These are phyloP conservation scores for Solanum virginianum DNA, from an alignment of 257 asterid species.

Conservation along the genomic window DNA sequence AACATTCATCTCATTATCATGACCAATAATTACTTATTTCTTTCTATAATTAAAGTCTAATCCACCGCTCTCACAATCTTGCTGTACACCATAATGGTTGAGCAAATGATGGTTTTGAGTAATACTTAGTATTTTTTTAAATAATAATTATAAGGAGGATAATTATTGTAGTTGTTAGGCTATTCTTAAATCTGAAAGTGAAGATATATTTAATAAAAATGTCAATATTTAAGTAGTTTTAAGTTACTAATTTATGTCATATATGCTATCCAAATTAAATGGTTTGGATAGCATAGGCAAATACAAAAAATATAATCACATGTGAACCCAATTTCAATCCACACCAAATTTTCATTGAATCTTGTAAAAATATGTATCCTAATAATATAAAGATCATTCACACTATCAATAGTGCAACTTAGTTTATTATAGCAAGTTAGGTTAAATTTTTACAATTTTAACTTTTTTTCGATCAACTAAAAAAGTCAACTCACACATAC, in stretches of 20 bases:
- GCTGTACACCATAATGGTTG: neutral
- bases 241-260: too few species aligned
- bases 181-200: neutral
- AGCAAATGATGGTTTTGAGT: neutral
- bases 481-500: too few species aligned
- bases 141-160: neutral
- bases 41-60: neutral
- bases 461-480: too few species aligned
- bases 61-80: neutral
- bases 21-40: neutral
- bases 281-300: too few species aligned
- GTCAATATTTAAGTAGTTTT: too few species aligned
- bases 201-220: too few species aligned
- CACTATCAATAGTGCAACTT: neutral
- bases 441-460: neutral
- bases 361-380: neutral
- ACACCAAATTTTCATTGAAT: neutral
- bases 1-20: neutral
- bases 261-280: too few species aligned
- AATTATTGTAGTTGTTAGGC: neutral
- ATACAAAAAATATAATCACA: neutral
- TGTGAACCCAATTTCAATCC: neutral
- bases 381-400: neutral
- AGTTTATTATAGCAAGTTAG: neutral
- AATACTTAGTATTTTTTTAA: neutral